These are phyloP conservation scores for Erysimum cheiri DNA, from an alignment of 441 rosid species.

Conservation along the genomic window DNA sequence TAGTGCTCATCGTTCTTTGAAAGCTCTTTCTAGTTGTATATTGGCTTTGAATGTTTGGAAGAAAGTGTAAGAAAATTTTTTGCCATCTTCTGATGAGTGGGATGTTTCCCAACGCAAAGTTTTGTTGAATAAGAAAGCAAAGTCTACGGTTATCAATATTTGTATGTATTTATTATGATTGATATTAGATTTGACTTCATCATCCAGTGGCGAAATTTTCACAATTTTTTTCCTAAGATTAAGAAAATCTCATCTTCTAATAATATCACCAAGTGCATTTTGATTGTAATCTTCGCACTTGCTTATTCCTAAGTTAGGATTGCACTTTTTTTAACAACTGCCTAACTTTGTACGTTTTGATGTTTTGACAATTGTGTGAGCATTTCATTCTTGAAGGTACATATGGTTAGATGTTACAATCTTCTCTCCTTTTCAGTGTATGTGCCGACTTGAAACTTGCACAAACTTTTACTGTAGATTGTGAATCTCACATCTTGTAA, in stretches of 20 bases:
- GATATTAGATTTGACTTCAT: background rate
- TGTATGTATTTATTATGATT: too few species aligned
- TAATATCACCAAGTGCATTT: too few species aligned
- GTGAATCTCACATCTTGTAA: background rate
- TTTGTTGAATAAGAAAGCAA: too few species aligned
- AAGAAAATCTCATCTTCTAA: too few species aligned
- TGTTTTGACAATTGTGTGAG: background rate
- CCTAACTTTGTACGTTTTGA: background rate
- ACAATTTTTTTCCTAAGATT: background rate
- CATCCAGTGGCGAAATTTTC: background rate
- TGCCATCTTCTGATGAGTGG: too few species aligned
- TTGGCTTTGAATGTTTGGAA: too few species aligned
- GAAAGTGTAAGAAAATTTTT: too few species aligned
- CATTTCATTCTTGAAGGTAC: background rate
- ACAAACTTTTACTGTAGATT: background rate
- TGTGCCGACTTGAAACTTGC: background rate
- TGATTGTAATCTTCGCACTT: background rate
- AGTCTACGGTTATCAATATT: too few species aligned
- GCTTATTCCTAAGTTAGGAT: background rate
- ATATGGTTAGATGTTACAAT: background rate
- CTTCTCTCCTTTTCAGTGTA: background rate
- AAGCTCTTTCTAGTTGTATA: too few species aligned
- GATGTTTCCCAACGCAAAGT: too few species aligned
- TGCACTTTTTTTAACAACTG: background rate
- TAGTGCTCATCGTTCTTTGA: too few species aligned